phyloP scores from a whole-genome alignment of 2,329 filamentous ascomycete genomes.

The Tolypocladium ovalisporum region DNA sequence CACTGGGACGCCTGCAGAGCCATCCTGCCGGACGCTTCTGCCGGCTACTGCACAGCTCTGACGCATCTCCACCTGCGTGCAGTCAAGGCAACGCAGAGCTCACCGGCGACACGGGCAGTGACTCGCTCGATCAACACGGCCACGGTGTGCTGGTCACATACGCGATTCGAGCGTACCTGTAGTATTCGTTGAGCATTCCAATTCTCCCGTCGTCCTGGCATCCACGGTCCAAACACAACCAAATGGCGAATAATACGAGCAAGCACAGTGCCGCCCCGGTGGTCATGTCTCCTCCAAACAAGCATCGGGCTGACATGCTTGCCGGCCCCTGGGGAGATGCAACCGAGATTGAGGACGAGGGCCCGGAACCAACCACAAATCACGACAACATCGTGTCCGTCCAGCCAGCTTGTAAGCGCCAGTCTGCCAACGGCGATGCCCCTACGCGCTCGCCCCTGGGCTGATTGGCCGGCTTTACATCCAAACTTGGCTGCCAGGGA shows the following conservation, averaged over 20 bases:
- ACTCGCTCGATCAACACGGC: neutral
- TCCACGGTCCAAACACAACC: neutral
- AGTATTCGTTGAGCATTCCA: neutral
- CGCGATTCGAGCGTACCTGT: neutral
- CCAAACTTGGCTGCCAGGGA: neutral
- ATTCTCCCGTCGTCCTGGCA: neutral
- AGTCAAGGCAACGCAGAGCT: neutral
- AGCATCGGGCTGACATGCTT: neutral
- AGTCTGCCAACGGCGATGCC: neutral
- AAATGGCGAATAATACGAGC: neutral
- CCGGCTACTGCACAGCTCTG: no score
- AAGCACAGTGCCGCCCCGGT: neutral
- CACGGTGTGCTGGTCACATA: neutral
- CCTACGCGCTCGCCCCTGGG: neutral
- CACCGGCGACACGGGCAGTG: neutral
- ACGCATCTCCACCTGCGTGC: neutral
- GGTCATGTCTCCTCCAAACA: neutral
- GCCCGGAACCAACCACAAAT: neutral
- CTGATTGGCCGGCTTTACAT: neutral
- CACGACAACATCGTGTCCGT: neutral
- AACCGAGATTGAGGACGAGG: slow-evolving; percentile 4
- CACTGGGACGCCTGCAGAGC: neutral
- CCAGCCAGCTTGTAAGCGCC: neutral
- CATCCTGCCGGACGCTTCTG: neutral
- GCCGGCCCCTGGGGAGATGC: neutral